phyloP scores from a whole-genome alignment of 257 asterid genomes.

The Lavandula angustifolia region DNA sequence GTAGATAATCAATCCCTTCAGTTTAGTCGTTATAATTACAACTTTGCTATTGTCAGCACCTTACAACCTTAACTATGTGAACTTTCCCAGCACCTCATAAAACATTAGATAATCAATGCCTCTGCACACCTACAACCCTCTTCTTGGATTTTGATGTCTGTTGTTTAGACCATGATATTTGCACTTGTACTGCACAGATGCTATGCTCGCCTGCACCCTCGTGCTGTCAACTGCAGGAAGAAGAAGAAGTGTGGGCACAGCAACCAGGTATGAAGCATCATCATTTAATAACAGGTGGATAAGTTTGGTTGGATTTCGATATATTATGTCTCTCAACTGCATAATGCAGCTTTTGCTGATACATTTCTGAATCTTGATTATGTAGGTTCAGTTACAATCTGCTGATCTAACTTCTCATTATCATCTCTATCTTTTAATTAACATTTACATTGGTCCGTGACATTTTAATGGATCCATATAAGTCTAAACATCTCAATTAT shows the following conservation, averaged over 20 bases:
- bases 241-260: conserved; percentile 55
- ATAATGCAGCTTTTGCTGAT: conserved; percentile 21
- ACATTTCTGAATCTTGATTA: conserved; percentile 14
- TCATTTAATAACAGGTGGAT: not conserved
- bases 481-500: no score
- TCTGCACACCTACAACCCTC: no score
- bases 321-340: conserved; percentile 12
- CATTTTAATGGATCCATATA: no score
- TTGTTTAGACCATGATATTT: not conserved
- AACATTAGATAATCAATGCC: no score
- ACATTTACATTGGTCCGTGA: no score
- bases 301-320: conserved; percentile 11
- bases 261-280: conserved; percentile 39
- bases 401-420: no score
- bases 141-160: no score
- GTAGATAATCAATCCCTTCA: no score
- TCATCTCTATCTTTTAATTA: no score
- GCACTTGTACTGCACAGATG: conserved; percentile 35
- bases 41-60: not conserved
- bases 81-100: no score
- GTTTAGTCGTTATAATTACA: not conserved
- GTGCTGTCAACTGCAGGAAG: conserved; percentile 57
- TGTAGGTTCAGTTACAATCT: conserved; percentile 4
- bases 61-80: not conserved
- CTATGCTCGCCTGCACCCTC: conserved; percentile 48